Base-by-base conservation (phyloP, 2,329 filamentous ascomycete genomes). In the Verticillium tricorpus region DNA sequence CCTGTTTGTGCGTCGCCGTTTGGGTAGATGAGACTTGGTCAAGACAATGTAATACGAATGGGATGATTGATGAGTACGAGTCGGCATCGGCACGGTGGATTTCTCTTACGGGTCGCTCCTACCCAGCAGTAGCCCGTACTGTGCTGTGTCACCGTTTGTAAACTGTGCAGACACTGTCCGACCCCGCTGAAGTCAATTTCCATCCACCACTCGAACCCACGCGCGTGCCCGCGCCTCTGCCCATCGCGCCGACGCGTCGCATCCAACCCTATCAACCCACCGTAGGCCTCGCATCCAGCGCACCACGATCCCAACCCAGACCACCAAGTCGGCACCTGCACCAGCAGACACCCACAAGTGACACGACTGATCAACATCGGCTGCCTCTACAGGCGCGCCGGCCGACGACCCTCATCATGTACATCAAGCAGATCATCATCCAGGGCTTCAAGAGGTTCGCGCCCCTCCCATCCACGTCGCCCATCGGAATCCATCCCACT, bases 401-500 rank as follows among this genome's bases (percentile, higher is more conserved):
- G 59, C 57, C 59, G 37, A 54, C 59, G 37, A 54, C 15, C 60
- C 40, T 71, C 76, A 82, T 70, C 73, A 97, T 97, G 93, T 95
- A 96, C 82, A 97, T 99, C 85, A 99, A 99, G 78, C 95, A 99
- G 82, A 97, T 98, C 77, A 98, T 97, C 77, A 98, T 99, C 74
- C 95, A 99, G 78, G 95, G 95, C 87, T 99, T 99, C 81, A 99
- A 99, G 81, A 97, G 93, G 93, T 96, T 77, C 68, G 78, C 62
- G 19, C 54, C 57, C 45, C 57, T 61, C 56, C 56, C 58, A 45
- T 57, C 39, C 31, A 56, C n/a, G 37, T 45, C n/a, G 62, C 64
- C 67, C 64, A 69, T 63, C 64, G 63, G 68, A 54, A 58, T 52
- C 31, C 56, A 58, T 56, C 66, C 32, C 31, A 54, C 59, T 56